Base-by-base conservation (phyloP, 2,329 filamentous ascomycete genomes). In the Cucurbitaria berberidis region DNA sequence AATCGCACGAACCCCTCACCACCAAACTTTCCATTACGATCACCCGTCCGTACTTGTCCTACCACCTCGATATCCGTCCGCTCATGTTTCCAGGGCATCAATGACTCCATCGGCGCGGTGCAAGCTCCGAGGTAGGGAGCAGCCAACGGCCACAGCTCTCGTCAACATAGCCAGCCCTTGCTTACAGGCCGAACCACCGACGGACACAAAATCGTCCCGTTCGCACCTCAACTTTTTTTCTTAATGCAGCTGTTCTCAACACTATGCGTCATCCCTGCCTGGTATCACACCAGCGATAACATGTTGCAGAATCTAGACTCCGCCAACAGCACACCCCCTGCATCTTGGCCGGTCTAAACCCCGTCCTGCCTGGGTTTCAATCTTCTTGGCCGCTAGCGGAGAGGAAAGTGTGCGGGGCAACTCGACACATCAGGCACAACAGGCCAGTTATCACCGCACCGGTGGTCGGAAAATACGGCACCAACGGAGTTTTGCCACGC, bases 371-470 rank as follows among this genome's bases (percentile, higher is more conserved):
- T 51, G 43, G 40, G 43, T 42, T 36, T 47, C 40, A 30, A 41
- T 27, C n/a, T 50, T 36, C 63, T 66, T 65, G 63, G 63, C 56
- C 56, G 50, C 60, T 61, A 55, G 55, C 55, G 58, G 58, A 52
- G 55, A 55, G 56, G 55, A 52, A 45, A 47, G 42, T 53, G 51
- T 56, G 22, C 44, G 45, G 50, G 35, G 44, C 49, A 34, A 53
- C 48, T 53, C 50, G 60, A 56, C 50, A 51, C 53, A 51, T 54
- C 16, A 32, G 55, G 51, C 57, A 55, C 53, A 53, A 59, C 48
- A 57, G 41, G 55, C 55, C 54, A 56, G 53, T 55, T 58, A 59
- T 60, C 58, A 51, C 60, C 55, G 58, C 29, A 45, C 43, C 47
- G 48, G 46, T 45, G 48, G 41, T 47, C 62, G 62, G 57, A 54